Conservation (phyloP, 73 alveolate species). For the Paramecium primaurelia region DNA sequence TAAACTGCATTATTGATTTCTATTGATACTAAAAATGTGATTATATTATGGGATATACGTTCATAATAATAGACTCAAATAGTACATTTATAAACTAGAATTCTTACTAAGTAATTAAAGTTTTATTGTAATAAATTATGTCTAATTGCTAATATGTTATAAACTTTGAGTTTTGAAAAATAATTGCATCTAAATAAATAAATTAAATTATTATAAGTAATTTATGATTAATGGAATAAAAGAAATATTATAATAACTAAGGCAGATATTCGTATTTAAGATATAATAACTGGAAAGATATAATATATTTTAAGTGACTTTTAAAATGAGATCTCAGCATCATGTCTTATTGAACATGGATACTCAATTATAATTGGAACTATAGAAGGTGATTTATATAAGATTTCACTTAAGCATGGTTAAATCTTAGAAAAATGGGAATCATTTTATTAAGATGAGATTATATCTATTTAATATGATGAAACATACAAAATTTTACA, state of each 20-base stretch:
- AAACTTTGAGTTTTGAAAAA: neutral
- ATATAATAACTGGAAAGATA: neutral
- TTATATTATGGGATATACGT: slow-evolving; percentile 38
- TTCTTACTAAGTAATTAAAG: neutral
- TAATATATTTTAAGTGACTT: slow-evolving; percentile 19
- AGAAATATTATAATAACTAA: slow-evolving; percentile 11
- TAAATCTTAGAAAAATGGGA: neutral
- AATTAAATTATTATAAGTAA: neutral
- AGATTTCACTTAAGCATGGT: neutral
- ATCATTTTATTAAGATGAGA: neutral
- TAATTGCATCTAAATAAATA: neutral
- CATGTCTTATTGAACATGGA: slow-evolving; percentile 2
- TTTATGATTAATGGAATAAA: slow-evolving; percentile 23
- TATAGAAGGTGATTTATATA: neutral
- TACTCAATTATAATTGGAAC: neutral
- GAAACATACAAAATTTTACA: neutral
- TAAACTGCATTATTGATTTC: neutral
- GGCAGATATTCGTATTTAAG: slow-evolving; percentile 3
- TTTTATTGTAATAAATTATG: neutral
- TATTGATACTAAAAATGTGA: neutral
- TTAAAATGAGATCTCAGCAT: slow-evolving; percentile 1
- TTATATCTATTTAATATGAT: neutral
- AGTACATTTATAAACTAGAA: neutral
- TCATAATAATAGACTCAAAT: neutral
- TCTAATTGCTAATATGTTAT: neutral